phyloP scores from a whole-genome alignment of 768 basidiomycete species.

The Pleurotus sapidus region DNA sequence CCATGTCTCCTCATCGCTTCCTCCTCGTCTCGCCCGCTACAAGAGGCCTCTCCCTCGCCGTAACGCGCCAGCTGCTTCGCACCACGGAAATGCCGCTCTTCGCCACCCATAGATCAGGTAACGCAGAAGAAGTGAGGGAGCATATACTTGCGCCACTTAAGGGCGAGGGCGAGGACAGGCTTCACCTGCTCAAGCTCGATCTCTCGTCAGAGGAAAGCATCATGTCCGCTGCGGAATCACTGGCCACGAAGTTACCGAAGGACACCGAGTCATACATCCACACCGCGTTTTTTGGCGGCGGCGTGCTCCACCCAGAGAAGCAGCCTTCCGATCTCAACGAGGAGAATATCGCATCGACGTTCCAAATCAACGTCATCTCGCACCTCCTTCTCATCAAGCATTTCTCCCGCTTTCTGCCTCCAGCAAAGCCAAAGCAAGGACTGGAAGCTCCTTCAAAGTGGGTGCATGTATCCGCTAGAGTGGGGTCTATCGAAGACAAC shows the following conservation, averaged over 20 bases:
- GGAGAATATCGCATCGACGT: constrained; percentile 37
- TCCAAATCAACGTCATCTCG: constrained; percentile 57
- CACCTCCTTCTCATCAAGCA: constrained; percentile 62
- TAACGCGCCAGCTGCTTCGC: constrained; percentile 51
- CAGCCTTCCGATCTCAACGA: constrained; percentile 45
- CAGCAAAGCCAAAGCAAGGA: constrained; percentile 15
- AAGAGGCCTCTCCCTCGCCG: constrained; percentile 52
- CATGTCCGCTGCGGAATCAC: constrained; percentile 39
- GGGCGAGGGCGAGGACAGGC: constrained; percentile 39
- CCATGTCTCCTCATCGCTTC: constrained; percentile 35
- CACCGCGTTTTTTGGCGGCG: constrained; percentile 54
- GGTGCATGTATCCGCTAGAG: constrained; percentile 59
- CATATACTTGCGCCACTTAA: constrained; percentile 40
- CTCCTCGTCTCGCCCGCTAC: constrained; percentile 53
- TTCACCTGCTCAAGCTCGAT: constrained; percentile 47
- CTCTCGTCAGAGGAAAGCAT: constrained; percentile 52
- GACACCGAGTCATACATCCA: constrained; percentile 39
- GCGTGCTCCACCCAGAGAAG: constrained; percentile 54
- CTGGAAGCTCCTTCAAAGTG: constrained; percentile 42
- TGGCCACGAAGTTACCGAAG: constrained; percentile 29
- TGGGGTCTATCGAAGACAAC: constrained; percentile 60
- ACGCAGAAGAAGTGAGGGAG: constrained; percentile 31
- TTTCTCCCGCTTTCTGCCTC: constrained; percentile 56
- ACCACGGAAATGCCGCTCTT: constrained; percentile 50
- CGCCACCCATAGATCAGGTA: constrained; percentile 47